phyloP scores from a whole-genome alignment of 129 eudicot species.

The Chrysanthemum makinoi region DNA sequence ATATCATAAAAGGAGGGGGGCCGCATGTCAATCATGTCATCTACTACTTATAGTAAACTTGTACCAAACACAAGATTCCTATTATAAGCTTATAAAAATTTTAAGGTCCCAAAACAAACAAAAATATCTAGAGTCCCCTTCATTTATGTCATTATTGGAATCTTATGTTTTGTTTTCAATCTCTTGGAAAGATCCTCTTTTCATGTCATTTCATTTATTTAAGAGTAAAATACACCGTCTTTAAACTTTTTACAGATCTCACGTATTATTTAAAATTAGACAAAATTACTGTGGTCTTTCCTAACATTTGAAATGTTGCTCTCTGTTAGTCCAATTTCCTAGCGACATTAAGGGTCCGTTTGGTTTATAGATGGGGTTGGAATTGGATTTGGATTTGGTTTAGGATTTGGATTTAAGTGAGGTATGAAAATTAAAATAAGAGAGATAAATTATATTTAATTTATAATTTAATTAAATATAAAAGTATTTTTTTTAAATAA shows the following conservation, averaged over 20 bases:
- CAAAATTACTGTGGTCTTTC: no score
- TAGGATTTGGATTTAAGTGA: no score
- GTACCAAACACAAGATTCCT: slow-evolving; percentile 7
- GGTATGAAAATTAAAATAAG: no score
- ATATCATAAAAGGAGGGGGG: neutral
- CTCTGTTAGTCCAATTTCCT: no score
- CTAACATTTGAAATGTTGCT: no score
- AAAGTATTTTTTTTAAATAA: no score
- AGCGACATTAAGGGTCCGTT: no score
- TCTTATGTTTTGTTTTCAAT: slow-evolving; percentile 22
- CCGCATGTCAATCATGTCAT: slow-evolving; percentile 22
- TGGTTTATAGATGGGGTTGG: no score
- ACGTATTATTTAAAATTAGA: neutral
- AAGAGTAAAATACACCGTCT: no score
- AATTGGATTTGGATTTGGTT: no score
- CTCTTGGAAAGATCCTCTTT: slow-evolving; percentile 28
- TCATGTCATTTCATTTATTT: slow-evolving; percentile 27
- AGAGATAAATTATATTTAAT: no score
- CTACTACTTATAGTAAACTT: slow-evolving; percentile 18
- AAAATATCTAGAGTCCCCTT: slow-evolving; percentile 22
- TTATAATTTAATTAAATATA: no score
- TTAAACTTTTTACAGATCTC: neutral
- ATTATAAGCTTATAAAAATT: neutral
- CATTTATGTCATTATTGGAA: slow-evolving; percentile 21
- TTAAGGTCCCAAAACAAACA: slow-evolving; percentile 10